Conservation (phyloP, 495 filamentous ascomycete species). For the Podospora conica region DNA sequence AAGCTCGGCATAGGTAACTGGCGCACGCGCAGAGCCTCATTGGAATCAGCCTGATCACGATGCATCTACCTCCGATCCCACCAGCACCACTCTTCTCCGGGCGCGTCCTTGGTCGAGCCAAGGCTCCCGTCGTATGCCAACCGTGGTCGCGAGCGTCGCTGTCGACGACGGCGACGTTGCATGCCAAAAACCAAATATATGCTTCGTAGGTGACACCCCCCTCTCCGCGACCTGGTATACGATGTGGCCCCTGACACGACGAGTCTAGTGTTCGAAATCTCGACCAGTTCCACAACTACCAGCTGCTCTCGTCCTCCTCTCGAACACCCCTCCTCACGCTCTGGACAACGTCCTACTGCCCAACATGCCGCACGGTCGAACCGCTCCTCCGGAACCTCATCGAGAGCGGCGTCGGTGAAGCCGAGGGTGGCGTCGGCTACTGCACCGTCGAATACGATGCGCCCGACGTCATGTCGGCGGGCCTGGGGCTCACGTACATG, state of each 20-base stretch:
- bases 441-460: slow-evolving; percentile 59
- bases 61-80: slow-evolving; percentile 1
- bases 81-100: not conserved
- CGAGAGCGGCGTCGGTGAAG: slow-evolving; percentile 52
- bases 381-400: slow-evolving; percentile 50
- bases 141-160: slow-evolving; percentile 19
- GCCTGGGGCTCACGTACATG: slow-evolving; percentile 51
- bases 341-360: slow-evolving; percentile 64
- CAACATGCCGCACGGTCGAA: slow-evolving; percentile 49
- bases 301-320: slow-evolving; percentile 51
- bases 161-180: slow-evolving; percentile 22
- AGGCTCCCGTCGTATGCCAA: slow-evolving; percentile 1
- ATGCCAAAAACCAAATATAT: slow-evolving; percentile 42
- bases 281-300: slow-evolving; percentile 56
- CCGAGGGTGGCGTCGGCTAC: slow-evolving; percentile 53
- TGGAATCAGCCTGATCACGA: not conserved
- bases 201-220: slow-evolving; percentile 31
- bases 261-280: slow-evolving; percentile 46
- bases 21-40: slow-evolving; percentile 4
- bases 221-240: not conserved
- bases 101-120: not conserved
- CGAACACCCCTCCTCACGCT: slow-evolving; percentile 58
- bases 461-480: slow-evolving; percentile 48
- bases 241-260: not conserved
- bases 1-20: not conserved